Percentiles rank a stretch among this genome's conserved stretches.
phyloP scores from a whole-genome alignment of 2,329 filamentous ascomycete species.

The Sporothrix pseudoabietina region DNA sequence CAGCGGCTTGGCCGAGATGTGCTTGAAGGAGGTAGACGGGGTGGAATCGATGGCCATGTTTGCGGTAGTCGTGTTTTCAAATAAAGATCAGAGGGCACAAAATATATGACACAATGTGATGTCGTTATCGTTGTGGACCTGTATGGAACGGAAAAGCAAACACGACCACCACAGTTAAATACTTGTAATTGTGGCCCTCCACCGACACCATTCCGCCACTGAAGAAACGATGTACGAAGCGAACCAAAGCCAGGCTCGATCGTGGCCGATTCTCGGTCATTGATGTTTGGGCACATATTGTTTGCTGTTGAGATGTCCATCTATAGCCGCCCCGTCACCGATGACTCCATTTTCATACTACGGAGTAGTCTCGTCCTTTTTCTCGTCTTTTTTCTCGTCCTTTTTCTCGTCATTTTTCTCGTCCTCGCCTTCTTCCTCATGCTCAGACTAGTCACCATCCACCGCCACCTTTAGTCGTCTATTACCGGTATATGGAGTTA shows the following conservation, averaged over 20 bases:
- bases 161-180: not conserved
- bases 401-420: not conserved
- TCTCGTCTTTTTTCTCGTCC: no score
- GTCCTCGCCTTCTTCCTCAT: not conserved
- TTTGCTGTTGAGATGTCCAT: not conserved
- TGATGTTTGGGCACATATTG: not conserved
- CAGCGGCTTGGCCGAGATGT: constrained; percentile 12
- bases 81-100: not conserved
- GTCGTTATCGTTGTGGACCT: not conserved
- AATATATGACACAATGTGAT: not conserved
- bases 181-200: not conserved
- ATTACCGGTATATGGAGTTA: not conserved
- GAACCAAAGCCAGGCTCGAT: not conserved
- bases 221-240: not conserved
- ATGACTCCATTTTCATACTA: not conserved
- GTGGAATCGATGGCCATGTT: not conserved
- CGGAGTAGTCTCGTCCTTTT: no score
- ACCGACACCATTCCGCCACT: not conserved
- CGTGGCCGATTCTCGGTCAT: not conserved
- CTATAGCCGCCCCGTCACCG: not conserved
- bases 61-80: not conserved
- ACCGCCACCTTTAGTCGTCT: not conserved
- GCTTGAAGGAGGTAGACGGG: not conserved
- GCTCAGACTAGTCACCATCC: not conserved
- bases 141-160: not conserved